A percentile compares a stretch with the other conserved stretches of the same genome.
Conservation (phyloP, 139 green algal genomes). For the Deuterostichococcus epilithicus region DNA sequence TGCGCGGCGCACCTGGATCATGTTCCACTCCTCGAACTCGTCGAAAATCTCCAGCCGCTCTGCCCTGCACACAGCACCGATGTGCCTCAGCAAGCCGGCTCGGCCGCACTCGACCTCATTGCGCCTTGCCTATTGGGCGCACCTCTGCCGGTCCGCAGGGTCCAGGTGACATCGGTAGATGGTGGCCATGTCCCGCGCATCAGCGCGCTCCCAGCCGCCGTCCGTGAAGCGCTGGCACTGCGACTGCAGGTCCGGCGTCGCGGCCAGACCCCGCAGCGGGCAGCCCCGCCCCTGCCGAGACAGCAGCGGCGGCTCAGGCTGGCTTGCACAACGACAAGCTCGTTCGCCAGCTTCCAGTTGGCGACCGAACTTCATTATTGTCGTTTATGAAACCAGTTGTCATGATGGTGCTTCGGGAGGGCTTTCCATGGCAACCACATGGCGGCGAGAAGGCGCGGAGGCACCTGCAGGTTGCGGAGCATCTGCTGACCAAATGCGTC, state of each 20-base stretch:
- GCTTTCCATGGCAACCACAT: too few species aligned
- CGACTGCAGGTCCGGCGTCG: conserved; percentile 58
- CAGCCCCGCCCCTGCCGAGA: conserved; percentile 62
- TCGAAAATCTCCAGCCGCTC: conserved; percentile 74
- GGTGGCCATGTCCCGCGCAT: conserved; percentile 60
- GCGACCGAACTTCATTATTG: too few species aligned
- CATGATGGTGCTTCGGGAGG: too few species aligned
- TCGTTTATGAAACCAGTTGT: too few species aligned
- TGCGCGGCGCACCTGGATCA: conserved; percentile 87
- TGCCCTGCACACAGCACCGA: conserved; percentile 33
- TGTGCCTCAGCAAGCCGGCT: too few species aligned
- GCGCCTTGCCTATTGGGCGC: too few species aligned
- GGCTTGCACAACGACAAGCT: background rate
- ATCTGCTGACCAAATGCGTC: conserved; percentile 89
- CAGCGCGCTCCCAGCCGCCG: conserved; percentile 53
- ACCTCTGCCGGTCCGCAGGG: conserved; percentile 42
- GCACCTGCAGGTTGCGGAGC: conserved; percentile 73
- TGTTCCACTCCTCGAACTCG: conserved; percentile 95
- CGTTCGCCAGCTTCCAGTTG: too few species aligned
- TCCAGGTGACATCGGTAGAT: conserved; percentile 66
- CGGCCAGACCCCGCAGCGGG: conserved; percentile 65
- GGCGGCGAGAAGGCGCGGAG: background rate
- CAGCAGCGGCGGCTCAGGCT: background rate
- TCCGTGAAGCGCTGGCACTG: conserved; percentile 50
- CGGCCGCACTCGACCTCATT: too few species aligned